These are phyloP conservation scores for Myriosclerotinia duriaeana DNA, from an alignment of 2,329 filamentous ascomycete species.

Conservation along the genomic window DNA sequence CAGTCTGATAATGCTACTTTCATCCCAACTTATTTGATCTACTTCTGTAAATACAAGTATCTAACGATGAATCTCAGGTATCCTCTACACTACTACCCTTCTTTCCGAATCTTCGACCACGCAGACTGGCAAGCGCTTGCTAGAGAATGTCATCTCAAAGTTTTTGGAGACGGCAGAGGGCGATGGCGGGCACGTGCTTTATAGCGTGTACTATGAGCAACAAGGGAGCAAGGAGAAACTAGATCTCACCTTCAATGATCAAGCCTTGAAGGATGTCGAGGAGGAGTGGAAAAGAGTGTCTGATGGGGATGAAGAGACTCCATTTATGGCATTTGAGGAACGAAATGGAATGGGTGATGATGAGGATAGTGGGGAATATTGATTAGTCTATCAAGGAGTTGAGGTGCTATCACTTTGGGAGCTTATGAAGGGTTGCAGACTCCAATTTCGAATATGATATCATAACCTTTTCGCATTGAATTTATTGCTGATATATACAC, in stretches of 20 bases:
- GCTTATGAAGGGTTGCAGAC: slow-evolving; percentile 3
- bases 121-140: slow-evolving; percentile 30
- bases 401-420: not conserved
- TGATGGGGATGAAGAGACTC: slow-evolving; percentile 37
- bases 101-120: slow-evolving; percentile 21
- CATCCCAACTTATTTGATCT: slow-evolving; percentile 26
- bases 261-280: slow-evolving; percentile 63
- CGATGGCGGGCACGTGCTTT: slow-evolving; percentile 45
- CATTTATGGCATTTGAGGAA: slow-evolving; percentile 78
- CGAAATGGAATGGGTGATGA: slow-evolving; percentile 63
- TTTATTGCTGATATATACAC: not conserved
- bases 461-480: not conserved
- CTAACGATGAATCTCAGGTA: slow-evolving; percentile 36
- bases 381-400: slow-evolving; percentile 8
- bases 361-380: slow-evolving; percentile 48
- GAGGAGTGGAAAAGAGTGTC: slow-evolving; percentile 64
- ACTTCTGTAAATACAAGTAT: slow-evolving; percentile 28
- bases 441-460: slow-evolving; percentile 15
- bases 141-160: slow-evolving; percentile 14
- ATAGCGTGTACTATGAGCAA: slow-evolving; percentile 58
- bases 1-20: slow-evolving; percentile 68
- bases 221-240: slow-evolving; percentile 46
- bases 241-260: slow-evolving; percentile 74
- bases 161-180: slow-evolving; percentile 41
- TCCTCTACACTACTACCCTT: slow-evolving; percentile 40